phyloP scores from a whole-genome alignment of 768 basidiomycete genomes.

The Floccularia luteovirens region DNA sequence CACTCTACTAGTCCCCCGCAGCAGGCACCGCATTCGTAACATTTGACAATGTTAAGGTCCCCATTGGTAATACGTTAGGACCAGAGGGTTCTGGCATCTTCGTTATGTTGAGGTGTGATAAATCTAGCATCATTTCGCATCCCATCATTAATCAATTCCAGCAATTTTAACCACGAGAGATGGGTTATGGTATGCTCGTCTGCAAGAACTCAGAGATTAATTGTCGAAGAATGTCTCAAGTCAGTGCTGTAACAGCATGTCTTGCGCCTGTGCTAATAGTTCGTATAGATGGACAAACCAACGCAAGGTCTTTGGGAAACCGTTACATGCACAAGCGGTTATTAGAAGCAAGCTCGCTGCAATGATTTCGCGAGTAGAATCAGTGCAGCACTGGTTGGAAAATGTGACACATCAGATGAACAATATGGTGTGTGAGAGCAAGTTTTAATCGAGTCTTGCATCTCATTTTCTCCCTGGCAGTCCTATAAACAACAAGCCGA shows the following conservation, averaged over 20 bases:
- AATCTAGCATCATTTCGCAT: not conserved
- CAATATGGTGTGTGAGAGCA: constrained; percentile 47
- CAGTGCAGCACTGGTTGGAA: constrained; percentile 79
- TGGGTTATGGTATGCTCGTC: constrained; percentile 85
- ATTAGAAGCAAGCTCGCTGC: constrained; percentile 82
- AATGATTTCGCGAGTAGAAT: constrained; percentile 62
- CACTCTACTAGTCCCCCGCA: constrained; percentile 41
- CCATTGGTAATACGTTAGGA: constrained; percentile 79
- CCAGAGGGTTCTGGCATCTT: constrained; percentile 64
- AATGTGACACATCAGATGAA: constrained; percentile 82
- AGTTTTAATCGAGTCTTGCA: constrained; percentile 1
- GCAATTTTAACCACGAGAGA: constrained; percentile 93
- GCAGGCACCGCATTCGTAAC: constrained; percentile 79
- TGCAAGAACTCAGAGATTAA: constrained; percentile 56
- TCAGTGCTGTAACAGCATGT: constrained; percentile 11
- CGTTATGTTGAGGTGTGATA: constrained; percentile 38
- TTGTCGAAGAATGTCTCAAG: constrained; percentile 50
- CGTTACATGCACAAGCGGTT: constrained; percentile 75
- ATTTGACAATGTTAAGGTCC: constrained; percentile 79
- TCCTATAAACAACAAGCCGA: constrained; percentile 71
- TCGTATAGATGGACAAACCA: constrained; percentile 70
- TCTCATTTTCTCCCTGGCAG: no score
- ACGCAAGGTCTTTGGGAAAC: constrained; percentile 87
- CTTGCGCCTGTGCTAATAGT: constrained; percentile 3
- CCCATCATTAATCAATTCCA: constrained; percentile 12